Evolutionary conservation across 164 flowering plant species (phyloP), one percentile per base, ranked within the genome.

Genomic region (Sedum album): DNA sequence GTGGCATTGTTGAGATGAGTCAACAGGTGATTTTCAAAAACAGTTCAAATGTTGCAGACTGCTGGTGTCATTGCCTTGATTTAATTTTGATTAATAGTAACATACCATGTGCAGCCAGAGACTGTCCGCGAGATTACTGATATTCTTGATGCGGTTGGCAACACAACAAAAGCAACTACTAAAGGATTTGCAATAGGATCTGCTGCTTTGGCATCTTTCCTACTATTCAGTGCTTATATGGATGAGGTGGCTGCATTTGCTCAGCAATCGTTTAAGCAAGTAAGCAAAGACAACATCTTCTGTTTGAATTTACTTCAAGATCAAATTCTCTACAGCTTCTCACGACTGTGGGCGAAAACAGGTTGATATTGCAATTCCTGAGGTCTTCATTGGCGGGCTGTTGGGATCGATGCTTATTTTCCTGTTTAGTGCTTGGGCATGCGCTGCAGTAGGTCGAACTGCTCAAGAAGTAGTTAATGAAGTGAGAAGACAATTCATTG

Each of bases 171-270:
- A 80, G 99, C 99, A 70, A 92, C 99, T 55, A 95, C 99, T 36
- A 95, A 95, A 79, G 99, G 99, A 33, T 95, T 95, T 86, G 99
- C 99, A 30, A 92, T 90, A 76, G 97, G 99, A 48, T 95, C 99
- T 75, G 99, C 99, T 9, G 99, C 96, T 57, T 91, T 95, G 68
- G 99, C 99, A 70, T 92, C 99, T 65, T 95, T 95, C 77, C 93
- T 92, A 73, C 81, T 95, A 57, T 95, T 95, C 72, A 95, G 97
- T 81, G 99, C 99, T 60, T 95, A 95, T 71, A 95, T n/a, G n/a
- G n/a, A n/a, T n/a, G n/a, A n/a, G n/a, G n/a, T n/a, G n/a, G n/a
- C n/a, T n/a, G n/a, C n/a, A n/a, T n/a, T n/a, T n/a, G n/a, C n/a
- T n/a, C n/a, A n/a, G n/a, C n/a, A n/a, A n/a, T n/a, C n/a, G n/a